These are phyloP conservation scores for Lasiodiplodia sp. DNA, from an alignment of 2,329 filamentous ascomycete species.

Conservation along the genomic window DNA sequence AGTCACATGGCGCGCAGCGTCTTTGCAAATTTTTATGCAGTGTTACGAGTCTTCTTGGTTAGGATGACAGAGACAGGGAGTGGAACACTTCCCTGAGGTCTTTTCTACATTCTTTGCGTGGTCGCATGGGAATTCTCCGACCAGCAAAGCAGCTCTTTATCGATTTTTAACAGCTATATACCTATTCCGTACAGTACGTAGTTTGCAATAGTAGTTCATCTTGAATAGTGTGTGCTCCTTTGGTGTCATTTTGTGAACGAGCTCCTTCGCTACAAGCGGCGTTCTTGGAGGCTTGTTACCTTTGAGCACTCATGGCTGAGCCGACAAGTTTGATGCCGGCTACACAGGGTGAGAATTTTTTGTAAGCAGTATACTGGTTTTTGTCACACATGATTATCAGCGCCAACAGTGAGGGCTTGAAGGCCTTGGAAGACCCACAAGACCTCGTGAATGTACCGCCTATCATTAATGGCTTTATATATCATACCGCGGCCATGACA, in stretches of 20 bases:
- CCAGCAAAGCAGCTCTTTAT: constrained; percentile 6
- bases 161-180: constrained; percentile 26
- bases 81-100: not conserved
- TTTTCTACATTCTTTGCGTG: constrained; percentile 1
- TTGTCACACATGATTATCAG: no score
- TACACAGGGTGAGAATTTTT: no score
- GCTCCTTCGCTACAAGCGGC: no score
- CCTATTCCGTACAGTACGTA: constrained; percentile 28
- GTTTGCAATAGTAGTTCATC: constrained; percentile 26
- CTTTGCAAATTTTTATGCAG: constrained; percentile 12
- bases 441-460: no score
- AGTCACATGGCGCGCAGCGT: not conserved
- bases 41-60: constrained; percentile 28
- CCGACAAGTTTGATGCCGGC: no score
- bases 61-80: not conserved
- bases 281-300: no score
- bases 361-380: no score
- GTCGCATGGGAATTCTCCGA: not conserved
- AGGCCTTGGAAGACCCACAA: no score
- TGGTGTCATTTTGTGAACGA: not conserved
- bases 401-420: no score
- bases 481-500: no score
- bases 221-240: not conserved
- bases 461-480: no score
- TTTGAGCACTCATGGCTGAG: no score